Evolutionary conservation across 371 early-diverging fungal species (phyloP).

Genomic region (Phascolomyces articulosus): DNA sequence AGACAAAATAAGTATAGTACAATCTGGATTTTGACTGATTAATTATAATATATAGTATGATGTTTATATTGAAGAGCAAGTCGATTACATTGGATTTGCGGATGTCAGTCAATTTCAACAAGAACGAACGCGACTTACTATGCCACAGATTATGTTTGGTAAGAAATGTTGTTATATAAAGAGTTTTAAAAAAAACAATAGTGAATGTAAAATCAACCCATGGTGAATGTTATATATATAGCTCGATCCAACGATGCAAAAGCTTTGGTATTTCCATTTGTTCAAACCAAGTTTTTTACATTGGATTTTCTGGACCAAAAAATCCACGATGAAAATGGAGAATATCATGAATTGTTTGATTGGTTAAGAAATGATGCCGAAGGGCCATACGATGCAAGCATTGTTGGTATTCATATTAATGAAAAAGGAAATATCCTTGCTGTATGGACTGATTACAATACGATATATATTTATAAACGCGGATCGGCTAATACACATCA

Average conservation of each 20-base stretch:
- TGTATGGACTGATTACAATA: conserved; percentile 41
- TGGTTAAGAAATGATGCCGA: conserved; percentile 4
- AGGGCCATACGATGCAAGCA: conserved; percentile 26
- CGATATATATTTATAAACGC: conserved; percentile 33
- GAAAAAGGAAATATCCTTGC: conserved; percentile 32
- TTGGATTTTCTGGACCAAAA: conserved; percentile 10
- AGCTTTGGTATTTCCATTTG: conserved; percentile 11
- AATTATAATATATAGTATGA: conserved; percentile 4
- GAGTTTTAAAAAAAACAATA: no score
- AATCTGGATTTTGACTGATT: no score
- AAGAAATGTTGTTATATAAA: background rate
- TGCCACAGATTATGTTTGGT: conserved; percentile 11
- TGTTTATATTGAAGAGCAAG: conserved; percentile 9
- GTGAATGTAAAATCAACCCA: no score
- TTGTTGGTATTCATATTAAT: conserved; percentile 35
- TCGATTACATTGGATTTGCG: conserved; percentile 17
- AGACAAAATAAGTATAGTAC: no score
- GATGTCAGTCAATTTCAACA: conserved; percentile 15
- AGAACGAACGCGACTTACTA: conserved; percentile 1
- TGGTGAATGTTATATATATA: no score
- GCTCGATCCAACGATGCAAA: conserved; percentile 11
- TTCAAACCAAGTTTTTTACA: conserved; percentile 1
- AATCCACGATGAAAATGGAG: background rate
- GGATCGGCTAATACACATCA: conserved; percentile 6
- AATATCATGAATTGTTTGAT: conserved; percentile 8